A percentile compares a stretch with the other conserved stretches of the same genome.
Conservation (phyloP, 331 rosid genomes). For the Phaseolus coccineus region DNA sequence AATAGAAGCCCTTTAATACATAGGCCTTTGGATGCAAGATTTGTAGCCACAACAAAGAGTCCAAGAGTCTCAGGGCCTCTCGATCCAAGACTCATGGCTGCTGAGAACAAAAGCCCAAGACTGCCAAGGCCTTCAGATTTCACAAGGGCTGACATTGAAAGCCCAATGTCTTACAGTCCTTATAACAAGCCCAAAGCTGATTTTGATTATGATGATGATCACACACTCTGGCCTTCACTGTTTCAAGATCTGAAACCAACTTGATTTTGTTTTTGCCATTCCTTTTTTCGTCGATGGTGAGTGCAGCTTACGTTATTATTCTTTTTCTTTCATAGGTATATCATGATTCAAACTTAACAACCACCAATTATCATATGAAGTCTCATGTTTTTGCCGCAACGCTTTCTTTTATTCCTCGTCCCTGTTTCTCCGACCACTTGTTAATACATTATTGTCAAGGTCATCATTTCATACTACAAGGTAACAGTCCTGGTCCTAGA, state of each 20-base stretch:
- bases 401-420: constrained; percentile 21
- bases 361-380: constrained; percentile 9
- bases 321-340: not conserved
- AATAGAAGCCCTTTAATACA: constrained; percentile 55
- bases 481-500: not conserved
- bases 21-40: constrained; percentile 49
- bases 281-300: constrained; percentile 23
- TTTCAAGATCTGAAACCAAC: constrained; percentile 91
- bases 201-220: constrained; percentile 62
- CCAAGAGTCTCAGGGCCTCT: constrained; percentile 63
- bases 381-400: constrained; percentile 16
- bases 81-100: constrained; percentile 45
- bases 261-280: constrained; percentile 43
- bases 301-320: constrained; percentile 7
- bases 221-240: constrained; percentile 77
- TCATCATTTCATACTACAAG: not conserved
- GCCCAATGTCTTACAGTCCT: constrained; percentile 58
- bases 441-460: constrained; percentile 13
- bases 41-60: constrained; percentile 47
- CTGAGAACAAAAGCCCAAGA: constrained; percentile 51
- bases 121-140: constrained; percentile 48
- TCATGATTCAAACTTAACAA: constrained; percentile 12
- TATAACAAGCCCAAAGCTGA: constrained; percentile 55
- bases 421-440: constrained; percentile 28
- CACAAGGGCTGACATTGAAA: constrained; percentile 48